These are phyloP conservation scores for Orbilia brochopaga DNA, from an alignment of 2,329 filamentous ascomycete species.

Conservation along the genomic window DNA sequence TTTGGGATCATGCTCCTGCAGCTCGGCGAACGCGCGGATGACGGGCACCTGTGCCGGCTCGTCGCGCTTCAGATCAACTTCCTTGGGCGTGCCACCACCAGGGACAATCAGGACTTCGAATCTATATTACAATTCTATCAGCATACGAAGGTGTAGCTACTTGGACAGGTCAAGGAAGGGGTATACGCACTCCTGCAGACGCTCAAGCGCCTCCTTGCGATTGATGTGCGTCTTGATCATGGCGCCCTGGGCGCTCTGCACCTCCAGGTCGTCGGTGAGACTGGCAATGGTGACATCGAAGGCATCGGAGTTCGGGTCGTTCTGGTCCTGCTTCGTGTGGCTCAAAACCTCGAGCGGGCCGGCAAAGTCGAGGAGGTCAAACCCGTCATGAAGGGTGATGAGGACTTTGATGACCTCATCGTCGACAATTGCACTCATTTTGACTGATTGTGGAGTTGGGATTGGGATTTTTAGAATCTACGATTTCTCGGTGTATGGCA, in stretches of 20 bases:
- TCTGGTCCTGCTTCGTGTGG: constrained; percentile 64
- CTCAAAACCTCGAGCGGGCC: constrained; percentile 67
- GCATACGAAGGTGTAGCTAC: neutral
- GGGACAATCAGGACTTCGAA: constrained; percentile 81
- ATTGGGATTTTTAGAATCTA: constrained; percentile 54
- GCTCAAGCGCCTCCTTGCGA: constrained; percentile 77
- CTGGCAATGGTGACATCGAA: constrained; percentile 65
- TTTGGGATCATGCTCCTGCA: constrained; percentile 77
- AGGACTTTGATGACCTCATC: constrained; percentile 65
- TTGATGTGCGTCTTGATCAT: constrained; percentile 75
- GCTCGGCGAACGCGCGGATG: constrained; percentile 76
- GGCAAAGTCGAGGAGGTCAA: constrained; percentile 66
- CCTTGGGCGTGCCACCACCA: constrained; percentile 74
- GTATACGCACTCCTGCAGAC: constrained; percentile 56
- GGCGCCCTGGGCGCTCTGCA: constrained; percentile 68
- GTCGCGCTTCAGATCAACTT: constrained; percentile 57
- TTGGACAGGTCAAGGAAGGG: constrained; percentile 59
- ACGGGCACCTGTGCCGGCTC: constrained; percentile 67
- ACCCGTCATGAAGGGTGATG: constrained; percentile 65
- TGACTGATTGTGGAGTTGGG: constrained; percentile 53
- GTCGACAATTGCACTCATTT: constrained; percentile 48
- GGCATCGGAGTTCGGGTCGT: constrained; percentile 62
- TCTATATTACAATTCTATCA: constrained; percentile 58
- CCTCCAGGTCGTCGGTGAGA: constrained; percentile 57
- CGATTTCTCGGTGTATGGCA: constrained; percentile 4